A percentile compares a stretch with the other conserved stretches of the same genome.
Evolutionary conservation across 352 stramenopile species (phyloP).

Genomic region (Phytophthora fragariae): DNA sequence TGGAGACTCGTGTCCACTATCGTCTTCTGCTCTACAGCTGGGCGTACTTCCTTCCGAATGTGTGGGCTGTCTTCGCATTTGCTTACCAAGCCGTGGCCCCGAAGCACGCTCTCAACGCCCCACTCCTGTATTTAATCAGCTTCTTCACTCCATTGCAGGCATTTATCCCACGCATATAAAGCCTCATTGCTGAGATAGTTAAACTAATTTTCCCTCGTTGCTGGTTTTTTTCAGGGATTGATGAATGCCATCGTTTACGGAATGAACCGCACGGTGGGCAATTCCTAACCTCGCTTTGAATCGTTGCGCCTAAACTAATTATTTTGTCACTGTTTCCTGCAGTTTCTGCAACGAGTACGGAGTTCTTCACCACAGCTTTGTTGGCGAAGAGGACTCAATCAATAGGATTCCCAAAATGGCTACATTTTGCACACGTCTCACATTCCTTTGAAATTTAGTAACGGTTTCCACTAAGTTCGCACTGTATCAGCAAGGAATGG

Average conservation of each 20-base stretch:
- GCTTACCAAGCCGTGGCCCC: constrained; percentile 59
- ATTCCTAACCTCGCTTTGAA: neutral
- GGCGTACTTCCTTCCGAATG: constrained; percentile 61
- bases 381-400: neutral
- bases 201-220: neutral
- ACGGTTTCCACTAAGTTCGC: constrained; percentile 16
- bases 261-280: constrained; percentile 64
- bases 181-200: neutral
- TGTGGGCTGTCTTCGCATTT: constrained; percentile 54
- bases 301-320: neutral
- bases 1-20: constrained; percentile 73
- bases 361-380: neutral
- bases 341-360: constrained; percentile 33
- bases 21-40: constrained; percentile 74
- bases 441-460: constrained; percentile 13
- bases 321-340: neutral
- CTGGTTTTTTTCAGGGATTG: constrained; percentile 45
- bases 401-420: neutral
- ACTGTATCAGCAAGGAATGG: constrained; percentile 36
- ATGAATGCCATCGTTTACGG: constrained; percentile 72
- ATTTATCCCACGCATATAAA: neutral
- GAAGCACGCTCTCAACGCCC: constrained; percentile 51
- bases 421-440: constrained; percentile 19
- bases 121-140: constrained; percentile 70
- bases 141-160: constrained; percentile 82